Percentiles rank a stretch among this genome's conserved stretches.
These are phyloP conservation scores for Colletotrichum tamarilloi DNA, from an alignment of 2,329 filamentous ascomycete species.

Conservation along the genomic window DNA sequence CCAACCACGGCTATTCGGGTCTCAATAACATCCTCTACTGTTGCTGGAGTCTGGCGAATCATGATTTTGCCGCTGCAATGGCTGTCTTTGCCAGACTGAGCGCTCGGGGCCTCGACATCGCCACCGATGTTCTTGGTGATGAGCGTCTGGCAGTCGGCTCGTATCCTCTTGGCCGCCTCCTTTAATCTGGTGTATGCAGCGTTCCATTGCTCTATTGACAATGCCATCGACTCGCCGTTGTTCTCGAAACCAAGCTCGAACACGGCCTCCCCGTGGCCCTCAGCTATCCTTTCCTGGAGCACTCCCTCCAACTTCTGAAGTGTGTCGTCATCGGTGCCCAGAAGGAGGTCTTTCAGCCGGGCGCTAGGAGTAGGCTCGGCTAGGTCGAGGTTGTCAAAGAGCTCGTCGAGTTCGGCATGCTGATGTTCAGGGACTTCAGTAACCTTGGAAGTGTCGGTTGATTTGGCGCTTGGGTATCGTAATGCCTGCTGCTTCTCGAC, in stretches of 20 bases:
- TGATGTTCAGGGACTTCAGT: conserved; percentile 62
- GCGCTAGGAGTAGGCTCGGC: conserved; percentile 72
- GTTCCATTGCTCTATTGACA: conserved; percentile 81
- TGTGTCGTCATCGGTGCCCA: conserved; percentile 70
- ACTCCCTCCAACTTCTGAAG: conserved; percentile 72
- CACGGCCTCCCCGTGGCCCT: conserved; percentile 88
- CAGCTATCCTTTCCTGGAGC: conserved; percentile 76
- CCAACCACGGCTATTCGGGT: conserved; percentile 96
- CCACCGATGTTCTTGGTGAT: conserved; percentile 93
- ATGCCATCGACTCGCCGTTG: conserved; percentile 84
- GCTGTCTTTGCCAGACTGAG: conserved; percentile 72
- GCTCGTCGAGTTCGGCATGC: conserved; percentile 89
- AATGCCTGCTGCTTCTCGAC: conserved; percentile 92
- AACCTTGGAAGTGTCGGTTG: conserved; percentile 42
- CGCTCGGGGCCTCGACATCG: conserved; percentile 74
- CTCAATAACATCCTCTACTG: conserved; percentile 90
- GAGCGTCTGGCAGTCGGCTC: conserved; percentile 83
- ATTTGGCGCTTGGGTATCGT: conserved; percentile 64
- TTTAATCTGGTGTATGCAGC: conserved; percentile 74
- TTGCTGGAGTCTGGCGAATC: conserved; percentile 78
- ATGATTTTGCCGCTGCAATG: conserved; percentile 88
- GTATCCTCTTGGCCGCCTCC: conserved; percentile 70
- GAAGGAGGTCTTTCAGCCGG: conserved; percentile 80
- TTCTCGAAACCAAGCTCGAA: conserved; percentile 95
- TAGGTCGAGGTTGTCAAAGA: conserved; percentile 89